Evolutionary conservation across 169 alveolate genomes (phyloP), one percentile per base, ranked within the genome.

Genomic region (Cryptosporidium xiaoi): DNA sequence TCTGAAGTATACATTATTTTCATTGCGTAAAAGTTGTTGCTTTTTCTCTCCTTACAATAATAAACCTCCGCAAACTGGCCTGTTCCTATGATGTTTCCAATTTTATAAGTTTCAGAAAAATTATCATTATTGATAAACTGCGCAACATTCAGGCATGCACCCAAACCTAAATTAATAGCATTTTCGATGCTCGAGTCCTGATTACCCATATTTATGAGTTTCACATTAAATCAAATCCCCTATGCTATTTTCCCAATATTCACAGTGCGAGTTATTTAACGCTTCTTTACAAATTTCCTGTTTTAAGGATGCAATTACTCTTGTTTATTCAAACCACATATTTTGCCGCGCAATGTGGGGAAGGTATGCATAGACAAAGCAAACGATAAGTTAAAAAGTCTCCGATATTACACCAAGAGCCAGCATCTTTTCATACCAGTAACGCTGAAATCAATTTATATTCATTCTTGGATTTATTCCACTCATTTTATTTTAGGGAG

Each of bases 31-130:
- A 66, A 62, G n/a, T 46, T 53, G 40, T 56, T 36, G 15, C 62
- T 69, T 6, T 16, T 56, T 15, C 34, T 53, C 51, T 69, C 83
- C 16, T 27, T 36, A 40, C 83, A 69, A 44, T 53, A 56, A 55
- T 51, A 69, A 34, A 69, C 83, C 10, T 69, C 83, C 51, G 83
- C 83, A 55, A 69, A 69, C 10, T 69, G 83, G 1, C 83, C 83
- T 31, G 83, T 69, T 10, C 83, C 83, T n/a, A 69, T 56, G 10
- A 69, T 53, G 29, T 66, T 51, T 2, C 83, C 83, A 10, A 69
- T 55, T 55, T 62, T 51, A 34, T 69, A 69, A n/a, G 40, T 51
- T 55, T 69, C 83, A 31, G 34, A 34, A 15, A 69, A 69, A 55
- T 56, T 69, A 53, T 53, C 56, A 2, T 20, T 33, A 16, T 51